Conservation (phyloP, 768 basidiomycete species). For the Suillus variegatus region DNA sequence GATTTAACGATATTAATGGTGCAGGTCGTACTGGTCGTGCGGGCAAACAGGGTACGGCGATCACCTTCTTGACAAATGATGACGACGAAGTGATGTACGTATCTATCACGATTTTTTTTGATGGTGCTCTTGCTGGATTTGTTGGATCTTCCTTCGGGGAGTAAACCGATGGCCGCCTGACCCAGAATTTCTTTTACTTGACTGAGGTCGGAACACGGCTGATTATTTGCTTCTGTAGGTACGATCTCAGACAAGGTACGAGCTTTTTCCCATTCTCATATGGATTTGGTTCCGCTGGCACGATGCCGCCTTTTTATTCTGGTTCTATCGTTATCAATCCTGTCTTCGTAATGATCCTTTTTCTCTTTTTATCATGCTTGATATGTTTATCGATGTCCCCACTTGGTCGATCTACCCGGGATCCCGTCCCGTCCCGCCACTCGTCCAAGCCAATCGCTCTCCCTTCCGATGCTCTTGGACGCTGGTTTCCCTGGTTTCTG, state of each 20-base stretch:
- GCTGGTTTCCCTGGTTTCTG: background rate
- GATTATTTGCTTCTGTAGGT: constrained; percentile 48
- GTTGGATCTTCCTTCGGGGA: constrained; percentile 10
- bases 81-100: constrained; percentile 96
- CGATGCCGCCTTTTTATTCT: background rate
- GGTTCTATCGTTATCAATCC: constrained; percentile 11
- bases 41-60: constrained; percentile 89
- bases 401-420: background rate
- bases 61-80: constrained; percentile 95
- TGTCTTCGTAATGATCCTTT: background rate
- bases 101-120: constrained; percentile 13
- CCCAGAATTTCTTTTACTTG: background rate
- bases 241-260: constrained; percentile 92
- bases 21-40: constrained; percentile 97
- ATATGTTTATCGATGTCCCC: background rate
- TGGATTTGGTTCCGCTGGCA: constrained; percentile 10
- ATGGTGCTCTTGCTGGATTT: background rate
- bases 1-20: constrained; percentile 9
- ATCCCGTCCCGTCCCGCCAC: background rate
- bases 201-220: constrained; percentile 5
- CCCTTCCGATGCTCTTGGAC: background rate
- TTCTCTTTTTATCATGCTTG: background rate
- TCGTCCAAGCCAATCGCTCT: background rate
- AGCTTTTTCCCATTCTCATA: constrained; percentile 5
- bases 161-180: background rate